A percentile compares a stretch with the other conserved stretches of the same genome.
Conservation (phyloP, 1,284 basidiomycete genomes). For the Salmacisia buchloeana region DNA sequence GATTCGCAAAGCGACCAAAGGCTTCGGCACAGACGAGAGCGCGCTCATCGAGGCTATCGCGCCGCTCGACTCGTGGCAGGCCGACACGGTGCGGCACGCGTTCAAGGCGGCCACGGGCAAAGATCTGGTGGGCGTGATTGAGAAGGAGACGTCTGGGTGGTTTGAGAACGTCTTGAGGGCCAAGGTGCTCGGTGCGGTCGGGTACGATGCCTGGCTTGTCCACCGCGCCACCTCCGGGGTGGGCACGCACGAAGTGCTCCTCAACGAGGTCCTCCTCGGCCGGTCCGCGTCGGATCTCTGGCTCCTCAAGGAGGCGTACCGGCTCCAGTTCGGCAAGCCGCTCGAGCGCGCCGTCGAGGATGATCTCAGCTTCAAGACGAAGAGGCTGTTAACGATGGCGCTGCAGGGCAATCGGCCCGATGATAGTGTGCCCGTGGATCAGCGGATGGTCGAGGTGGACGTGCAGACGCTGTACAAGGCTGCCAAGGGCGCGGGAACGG, state of each 20-base stretch:
- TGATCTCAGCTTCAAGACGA: constrained; percentile 49
- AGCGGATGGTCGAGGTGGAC: constrained; percentile 25
- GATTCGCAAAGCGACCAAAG: constrained; percentile 48
- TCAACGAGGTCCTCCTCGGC: constrained; percentile 46
- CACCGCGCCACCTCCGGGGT: constrained; percentile 42
- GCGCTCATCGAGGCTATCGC: constrained; percentile 35
- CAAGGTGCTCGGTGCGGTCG: constrained; percentile 41
- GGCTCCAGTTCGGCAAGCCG: constrained; percentile 31
- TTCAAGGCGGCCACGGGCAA: constrained; percentile 46
- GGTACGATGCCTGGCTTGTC: constrained; percentile 43
- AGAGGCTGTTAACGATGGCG: constrained; percentile 42
- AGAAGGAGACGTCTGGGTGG: constrained; percentile 47
- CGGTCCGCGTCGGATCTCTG: constrained; percentile 44
- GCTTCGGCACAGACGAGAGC: constrained; percentile 43
- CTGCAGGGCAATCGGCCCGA: constrained; percentile 39
- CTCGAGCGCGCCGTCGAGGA: constrained; percentile 46
- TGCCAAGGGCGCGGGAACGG: constrained; percentile 33
- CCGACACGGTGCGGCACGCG: constrained; percentile 34
- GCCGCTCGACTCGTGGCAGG: constrained; percentile 37
- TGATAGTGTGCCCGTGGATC: constrained; percentile 31
- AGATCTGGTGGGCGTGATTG: constrained; percentile 36
- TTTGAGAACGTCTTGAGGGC: constrained; percentile 39
- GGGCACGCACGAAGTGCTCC: constrained; percentile 47
- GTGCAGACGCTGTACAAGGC: constrained; percentile 23
- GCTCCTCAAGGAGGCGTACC: constrained; percentile 44